Base-by-base conservation (phyloP, 139 green algal genomes). In the Eudorina sp. region DNA sequence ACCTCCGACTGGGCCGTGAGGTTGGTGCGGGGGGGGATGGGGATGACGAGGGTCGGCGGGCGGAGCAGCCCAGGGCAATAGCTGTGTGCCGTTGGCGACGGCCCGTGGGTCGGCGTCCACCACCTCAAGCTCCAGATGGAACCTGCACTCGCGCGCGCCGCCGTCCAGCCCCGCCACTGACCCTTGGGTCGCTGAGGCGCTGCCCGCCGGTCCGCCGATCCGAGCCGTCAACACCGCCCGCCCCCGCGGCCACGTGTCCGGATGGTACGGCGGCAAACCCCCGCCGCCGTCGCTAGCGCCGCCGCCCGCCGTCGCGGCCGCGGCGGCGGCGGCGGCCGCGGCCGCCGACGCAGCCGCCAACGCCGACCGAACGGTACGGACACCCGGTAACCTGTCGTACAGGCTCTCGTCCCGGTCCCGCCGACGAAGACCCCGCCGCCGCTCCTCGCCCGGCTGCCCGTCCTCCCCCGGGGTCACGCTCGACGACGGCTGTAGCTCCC, bases 41-140 rank as follows among this genome's bases (percentile, higher is more conserved):
- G n/a, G n/a, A n/a, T n/a, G n/a, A n/a, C n/a, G n/a, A n/a, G n/a
- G n/a, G n/a, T n/a, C n/a, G n/a, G n/a, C n/a, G n/a, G n/a, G n/a
- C n/a, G n/a, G n/a, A n/a, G n/a, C n/a, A n/a, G 62, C 66, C 81
- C 81, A 87, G 40, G 68, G 83, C 36, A 88, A 36, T 14, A 88
- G 36, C 36, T 70, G 83, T 16, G 68, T 70, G 25, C 51, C 83
- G 48, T 48, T 55, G 13, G 83, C 83, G 16, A 36, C 48, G 19
- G 83, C 83, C 43, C 83, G 68, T 34, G 83, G 48, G 68, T 88
- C 83, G 1, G 83, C 68, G 36, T 88, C 83, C 21, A 88, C 38
- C 14, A 88, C 19, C 68, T 88, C 83, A 1, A 82, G 4, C 36
- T 88, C 83, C 5, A 88, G n/a, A 2, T 53, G 21, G 31, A 87